Base-by-base conservation (phyloP, 179 eudicot genomes). In the Corrigiola litoralis region DNA sequence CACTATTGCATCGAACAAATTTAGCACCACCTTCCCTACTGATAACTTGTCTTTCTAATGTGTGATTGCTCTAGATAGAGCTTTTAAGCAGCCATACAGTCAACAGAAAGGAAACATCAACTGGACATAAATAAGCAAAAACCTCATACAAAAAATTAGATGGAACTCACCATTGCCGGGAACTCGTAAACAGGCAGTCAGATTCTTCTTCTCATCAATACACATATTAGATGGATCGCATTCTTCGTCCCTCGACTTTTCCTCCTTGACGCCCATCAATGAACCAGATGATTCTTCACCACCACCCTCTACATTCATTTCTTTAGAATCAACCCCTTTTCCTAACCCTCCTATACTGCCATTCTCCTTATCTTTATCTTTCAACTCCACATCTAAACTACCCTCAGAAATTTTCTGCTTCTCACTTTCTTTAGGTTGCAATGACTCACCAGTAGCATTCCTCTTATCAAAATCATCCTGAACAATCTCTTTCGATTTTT, bases 161-260 rank as follows among this genome's bases (percentile, higher is more conserved):
- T 53, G 29, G 31, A 38, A 53, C 75, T 18, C 66, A 87, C 86
- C 92, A 61, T 84, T 79, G 62, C 92, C 95, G 0, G 95, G 92
- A 72, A 88, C 86, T 84, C 83, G 78, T 63, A 88, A 68, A 56
- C 95, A 88, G 17, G 92, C 89, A 60, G 87, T 80, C 58, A 88
- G 60, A 40, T 76, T 73, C 57, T 76, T 77, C 63, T 78, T 79
- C 47, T 80, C 73, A 34, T 62, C 81, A 16, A 70, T 71, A 78
- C 92, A 88, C 71, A 85, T 84, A 48, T 75, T 72, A 33, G 92
- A 84, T 12, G 77, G 68, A 77, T 86, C 95, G 71, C 95, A 88
- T 74, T 80, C 88, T 29, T 82, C 87, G 29, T 68, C 74, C 32
- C 29, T 62, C 21, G 47, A 56, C 10, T 60, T 69, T 52, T 68